Base-by-base conservation (phyloP, 495 filamentous ascomycete genomes). In the Clavariopsis aquatica region DNA sequence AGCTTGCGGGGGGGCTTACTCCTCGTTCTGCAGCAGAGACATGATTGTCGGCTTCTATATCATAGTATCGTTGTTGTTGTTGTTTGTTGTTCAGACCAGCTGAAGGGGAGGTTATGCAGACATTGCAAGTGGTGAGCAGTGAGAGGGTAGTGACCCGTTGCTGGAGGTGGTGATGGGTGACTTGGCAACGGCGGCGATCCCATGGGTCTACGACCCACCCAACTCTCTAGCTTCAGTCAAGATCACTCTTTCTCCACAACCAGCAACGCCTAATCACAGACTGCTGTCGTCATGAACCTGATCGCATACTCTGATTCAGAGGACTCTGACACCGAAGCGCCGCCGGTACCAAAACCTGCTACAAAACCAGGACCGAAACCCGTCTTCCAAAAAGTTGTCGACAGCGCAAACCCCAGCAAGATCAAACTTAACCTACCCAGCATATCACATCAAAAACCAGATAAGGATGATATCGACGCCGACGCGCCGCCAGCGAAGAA, bases 1-100 rank as follows among this genome's bases (percentile, higher is more conserved):
- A 94, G 85, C 20, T 95, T 88, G 49, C 15, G 7, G 43, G 17
- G 62, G 41, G 61, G 38, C 89, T 59, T 87, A 96, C 92, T 98
- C 93, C 85, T 98, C 93, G 65, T 96, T 92, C 76, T 96, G 91
- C 59, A 98, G 88, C 71, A 98, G 84, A 69, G 93, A 95, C 94
- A 97, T 98, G 61, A 23, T 46, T 9, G 29, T 47, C 24, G 23
- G 7, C 29, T 59, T 43, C 20, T 38, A 6, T 15, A 9, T 38
- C 54, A 64, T 64, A n/a, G 27, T 57, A 38, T 54, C 19, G 31
- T 6, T 49, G 27, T 6, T n/a, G n/a, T n/a, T n/a, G 19, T 41
- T 15, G 23, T 27, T 28, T n/a, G 15, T 56, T 38, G 19, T 57
- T 56, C 66, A 69, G 66, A 43, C 70, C 66, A 72, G 67, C 66